Conservation (phyloP, 2,329 filamentous ascomycete genomes). For the Lecanicillium sp. region DNA sequence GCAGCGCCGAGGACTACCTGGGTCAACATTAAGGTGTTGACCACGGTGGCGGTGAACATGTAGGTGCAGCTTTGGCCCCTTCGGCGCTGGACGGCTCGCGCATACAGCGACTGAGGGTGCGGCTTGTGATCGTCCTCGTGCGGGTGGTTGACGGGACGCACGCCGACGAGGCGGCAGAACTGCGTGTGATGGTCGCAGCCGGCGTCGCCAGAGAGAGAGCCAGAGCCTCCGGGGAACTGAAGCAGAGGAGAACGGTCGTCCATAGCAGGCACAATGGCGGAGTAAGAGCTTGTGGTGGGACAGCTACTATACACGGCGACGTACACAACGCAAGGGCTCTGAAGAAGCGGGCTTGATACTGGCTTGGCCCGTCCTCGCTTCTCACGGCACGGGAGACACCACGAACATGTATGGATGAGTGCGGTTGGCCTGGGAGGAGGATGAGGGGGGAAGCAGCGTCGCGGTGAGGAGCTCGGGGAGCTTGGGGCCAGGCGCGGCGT, state of each 20-base stretch:
- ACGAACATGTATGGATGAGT: no score
- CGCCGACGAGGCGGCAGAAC: constrained; percentile 14
- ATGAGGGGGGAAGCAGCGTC: no score
- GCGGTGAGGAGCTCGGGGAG: no score
- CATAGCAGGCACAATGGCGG: background rate
- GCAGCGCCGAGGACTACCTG: constrained; percentile 15
- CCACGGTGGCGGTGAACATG: constrained; percentile 12
- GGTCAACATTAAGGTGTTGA: constrained; percentile 14
- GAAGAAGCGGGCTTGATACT: no score
- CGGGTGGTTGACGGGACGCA: constrained; percentile 10
- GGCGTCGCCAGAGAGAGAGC: background rate
- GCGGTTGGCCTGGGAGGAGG: no score
- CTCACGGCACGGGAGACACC: no score
- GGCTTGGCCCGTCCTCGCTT: no score
- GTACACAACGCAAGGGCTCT: no score
- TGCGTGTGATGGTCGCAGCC: constrained; percentile 11
- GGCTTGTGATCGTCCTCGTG: constrained; percentile 9
- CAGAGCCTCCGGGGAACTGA: background rate
- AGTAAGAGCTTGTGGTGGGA: no score
- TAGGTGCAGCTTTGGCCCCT: constrained; percentile 11
- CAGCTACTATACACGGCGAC: no score
- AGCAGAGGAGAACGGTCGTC: constrained; percentile 9
- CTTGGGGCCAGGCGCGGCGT: no score
- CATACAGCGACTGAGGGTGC: constrained; percentile 14
- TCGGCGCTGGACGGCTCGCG: constrained; percentile 11